Percentiles rank a stretch among this genome's conserved stretches.
Evolutionary conservation across 2,329 filamentous ascomycete species (phyloP).

Genomic region (Aspergillus floridensis): DNA sequence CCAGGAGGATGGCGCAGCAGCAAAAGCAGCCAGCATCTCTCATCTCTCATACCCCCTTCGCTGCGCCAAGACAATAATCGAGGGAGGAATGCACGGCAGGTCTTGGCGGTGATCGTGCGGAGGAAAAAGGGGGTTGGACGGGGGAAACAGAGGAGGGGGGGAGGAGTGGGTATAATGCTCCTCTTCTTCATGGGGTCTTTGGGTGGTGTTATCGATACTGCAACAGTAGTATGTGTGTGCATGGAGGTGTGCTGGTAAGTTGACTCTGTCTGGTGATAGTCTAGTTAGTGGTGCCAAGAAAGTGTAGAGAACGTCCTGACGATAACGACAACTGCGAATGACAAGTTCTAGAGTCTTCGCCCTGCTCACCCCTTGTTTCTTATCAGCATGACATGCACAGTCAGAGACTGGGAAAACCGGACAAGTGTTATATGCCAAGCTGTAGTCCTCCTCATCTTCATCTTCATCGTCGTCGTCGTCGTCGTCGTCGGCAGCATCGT

Average conservation of each 20-base stretch:
- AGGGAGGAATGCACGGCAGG: slow-evolving; percentile 29
- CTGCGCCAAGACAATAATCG: slow-evolving; percentile 23
- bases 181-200: not conserved
- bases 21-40: not conserved
- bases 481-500: too few species aligned
- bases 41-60: not conserved
- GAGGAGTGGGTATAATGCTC: not conserved
- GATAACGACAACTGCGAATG: not conserved
- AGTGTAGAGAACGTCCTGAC: not conserved
- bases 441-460: not conserved
- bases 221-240: too few species aligned
- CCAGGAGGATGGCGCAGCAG: not conserved
- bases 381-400: not conserved
- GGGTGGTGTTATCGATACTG: too few species aligned
- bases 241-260: not conserved
- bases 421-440: not conserved
- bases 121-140: slow-evolving; percentile 5
- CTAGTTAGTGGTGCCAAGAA: not conserved
- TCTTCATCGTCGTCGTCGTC: not conserved
- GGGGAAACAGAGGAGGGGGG: not conserved
- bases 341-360: not conserved
- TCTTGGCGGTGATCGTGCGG: slow-evolving; percentile 21
- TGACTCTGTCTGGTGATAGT: not conserved
- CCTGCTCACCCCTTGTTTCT: not conserved
- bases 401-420: not conserved